A percentile compares a stretch with the other conserved stretches of the same genome.
Evolutionary conservation across 129 eudicot species (phyloP).

Genomic region (Flaveria trinervia): DNA sequence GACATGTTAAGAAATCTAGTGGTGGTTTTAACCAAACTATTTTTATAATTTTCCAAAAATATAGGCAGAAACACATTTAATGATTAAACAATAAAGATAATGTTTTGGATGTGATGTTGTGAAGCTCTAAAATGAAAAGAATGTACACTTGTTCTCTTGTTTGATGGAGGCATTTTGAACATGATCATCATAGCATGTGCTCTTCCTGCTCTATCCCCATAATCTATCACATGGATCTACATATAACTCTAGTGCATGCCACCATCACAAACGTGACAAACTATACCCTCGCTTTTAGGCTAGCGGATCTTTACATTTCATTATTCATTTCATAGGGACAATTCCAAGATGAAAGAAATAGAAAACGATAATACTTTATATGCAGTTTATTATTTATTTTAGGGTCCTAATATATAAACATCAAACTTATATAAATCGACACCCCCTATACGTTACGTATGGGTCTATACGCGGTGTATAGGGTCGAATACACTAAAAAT

Average conservation of each 20-base stretch:
- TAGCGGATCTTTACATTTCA: background rate
- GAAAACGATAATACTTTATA: background rate
- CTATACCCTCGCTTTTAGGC: background rate
- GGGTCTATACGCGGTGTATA: too few species aligned
- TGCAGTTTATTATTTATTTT: too few species aligned
- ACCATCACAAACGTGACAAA: slow-evolving; percentile 24
- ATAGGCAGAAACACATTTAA: background rate
- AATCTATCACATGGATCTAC: slow-evolving; percentile 19
- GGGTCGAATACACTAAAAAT: too few species aligned
- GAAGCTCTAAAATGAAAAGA: background rate
- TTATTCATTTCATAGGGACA: background rate
- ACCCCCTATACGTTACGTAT: too few species aligned
- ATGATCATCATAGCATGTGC: slow-evolving; percentile 29
- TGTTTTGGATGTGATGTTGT: background rate
- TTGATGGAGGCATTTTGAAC: background rate
- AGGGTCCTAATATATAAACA: too few species aligned
- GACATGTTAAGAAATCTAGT: too few species aligned
- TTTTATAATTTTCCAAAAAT: background rate
- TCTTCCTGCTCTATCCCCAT: slow-evolving; percentile 14
- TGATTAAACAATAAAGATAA: background rate
- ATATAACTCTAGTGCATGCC: slow-evolving; percentile 19
- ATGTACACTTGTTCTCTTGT: slow-evolving; percentile 13
- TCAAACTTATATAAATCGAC: too few species aligned
- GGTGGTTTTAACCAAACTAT: too few species aligned
- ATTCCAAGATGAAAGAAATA: background rate